phyloP scores from a whole-genome alignment of 768 basidiomycete species.

The Termitomyces sp. region DNA sequence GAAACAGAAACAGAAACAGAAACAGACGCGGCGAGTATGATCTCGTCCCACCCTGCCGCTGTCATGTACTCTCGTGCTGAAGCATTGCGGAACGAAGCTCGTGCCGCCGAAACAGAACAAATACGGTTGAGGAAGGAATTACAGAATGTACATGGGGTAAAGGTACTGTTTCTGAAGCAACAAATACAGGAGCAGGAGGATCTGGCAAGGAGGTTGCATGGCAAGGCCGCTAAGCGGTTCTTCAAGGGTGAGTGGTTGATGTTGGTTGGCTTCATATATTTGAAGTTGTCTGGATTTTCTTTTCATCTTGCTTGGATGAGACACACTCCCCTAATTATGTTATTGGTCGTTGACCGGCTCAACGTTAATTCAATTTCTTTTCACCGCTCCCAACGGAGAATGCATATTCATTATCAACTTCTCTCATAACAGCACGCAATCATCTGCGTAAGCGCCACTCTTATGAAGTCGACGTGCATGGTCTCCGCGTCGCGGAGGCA shows the following conservation, averaged over 20 bases:
- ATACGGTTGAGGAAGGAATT: constrained; percentile 23
- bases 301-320: background rate
- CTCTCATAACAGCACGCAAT: constrained; percentile 33
- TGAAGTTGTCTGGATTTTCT: background rate
- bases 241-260: constrained; percentile 34
- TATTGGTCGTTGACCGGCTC: background rate
- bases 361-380: background rate
- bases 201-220: constrained; percentile 35
- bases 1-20: constrained; percentile 20
- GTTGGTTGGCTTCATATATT: background rate
- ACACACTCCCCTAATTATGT: background rate
- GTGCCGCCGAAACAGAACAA: constrained; percentile 30
- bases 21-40: constrained; percentile 22
- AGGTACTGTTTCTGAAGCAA: constrained; percentile 33
- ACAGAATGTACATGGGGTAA: constrained; percentile 26
- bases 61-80: constrained; percentile 32
- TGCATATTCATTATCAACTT: background rate
- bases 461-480: constrained; percentile 45
- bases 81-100: constrained; percentile 35
- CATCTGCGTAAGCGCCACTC: constrained; percentile 25
- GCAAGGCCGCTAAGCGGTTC: constrained; percentile 42
- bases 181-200: constrained; percentile 33
- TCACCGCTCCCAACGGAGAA: background rate
- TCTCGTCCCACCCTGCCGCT: constrained; percentile 29
- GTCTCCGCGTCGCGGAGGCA: constrained; percentile 44